Base-by-base conservation (phyloP, 192 early-diverging fungal genomes). In the Entomortierella parvispora region DNA sequence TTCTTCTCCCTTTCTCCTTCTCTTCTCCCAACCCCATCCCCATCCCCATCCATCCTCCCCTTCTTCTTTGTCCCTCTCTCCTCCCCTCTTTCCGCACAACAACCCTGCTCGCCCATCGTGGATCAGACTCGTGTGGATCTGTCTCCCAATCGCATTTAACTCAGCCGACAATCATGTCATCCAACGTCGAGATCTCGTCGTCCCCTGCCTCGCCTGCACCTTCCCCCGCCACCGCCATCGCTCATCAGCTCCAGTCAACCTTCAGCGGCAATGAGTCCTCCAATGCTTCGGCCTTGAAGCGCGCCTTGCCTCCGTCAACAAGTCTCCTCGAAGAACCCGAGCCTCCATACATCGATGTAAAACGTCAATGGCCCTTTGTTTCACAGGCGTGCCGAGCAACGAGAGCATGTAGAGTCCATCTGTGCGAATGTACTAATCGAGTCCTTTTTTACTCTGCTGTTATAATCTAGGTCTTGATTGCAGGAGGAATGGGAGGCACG, bases 401-500 rank as follows among this genome's bases (percentile, higher is more conserved):
- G n/a, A n/a, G n/a, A n/a, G n/a, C n/a, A n/a, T n/a, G n/a, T n/a
- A n/a, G n/a, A n/a, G 18, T 49, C 40, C 58, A 4, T 59, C 37
- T 11, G 4, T 5, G n/a, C 23, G n/a, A 9, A 18, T 18, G 26
- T 28, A 9, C 56, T 60, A n/a, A 42, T 53, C 28, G 44, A 3
- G 20, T 5, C 12, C 9, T n/a, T 26, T 18, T 59, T 40, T n/a
- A 33, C 20, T 15, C 14, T 57, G 1, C 4, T 26, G 20, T 34
- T 33, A 11, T 18, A 2, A 2, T 20, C 11, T 65, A 87, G 83
- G 76, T 82, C 43, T 56, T 81, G 53, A 62, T 87, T 53, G 86
- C 82, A 28, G 85, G 85, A 28, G 83, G 85, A 52, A 61, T 87
- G 37, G 85, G 85, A 62, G 85, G 85, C 29, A 81, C 83, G 2